phyloP scores from a whole-genome alignment of 805 yeast species.

The Saturnispora saitoi region DNA sequence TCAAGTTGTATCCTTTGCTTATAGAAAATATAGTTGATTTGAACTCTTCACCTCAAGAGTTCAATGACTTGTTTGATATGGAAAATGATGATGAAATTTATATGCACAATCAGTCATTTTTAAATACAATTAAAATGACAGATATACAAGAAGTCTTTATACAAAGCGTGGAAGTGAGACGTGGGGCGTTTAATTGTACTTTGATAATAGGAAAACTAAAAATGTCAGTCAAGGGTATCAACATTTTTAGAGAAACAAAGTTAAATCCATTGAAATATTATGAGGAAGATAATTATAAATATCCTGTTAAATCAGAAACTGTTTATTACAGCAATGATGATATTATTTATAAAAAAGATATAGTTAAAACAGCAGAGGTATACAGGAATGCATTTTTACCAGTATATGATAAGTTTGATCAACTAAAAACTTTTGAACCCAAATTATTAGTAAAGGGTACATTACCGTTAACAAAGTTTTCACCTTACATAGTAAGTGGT shows the following conservation, averaged over 20 bases:
- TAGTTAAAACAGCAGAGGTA: not conserved
- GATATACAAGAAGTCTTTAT: slow-evolving; percentile 41
- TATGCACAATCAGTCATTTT: slow-evolving; percentile 24
- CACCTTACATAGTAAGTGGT: slow-evolving; percentile 44
- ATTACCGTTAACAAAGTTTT: slow-evolving; percentile 37
- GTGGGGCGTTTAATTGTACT: slow-evolving; percentile 56
- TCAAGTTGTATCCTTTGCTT: slow-evolving; percentile 58
- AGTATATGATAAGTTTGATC: slow-evolving; percentile 29
- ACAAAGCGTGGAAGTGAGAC: slow-evolving; percentile 50
- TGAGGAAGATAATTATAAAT: slow-evolving; percentile 31
- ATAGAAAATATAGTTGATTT: slow-evolving; percentile 24
- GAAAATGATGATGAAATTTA: not conserved
- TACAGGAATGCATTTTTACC: slow-evolving; percentile 24
- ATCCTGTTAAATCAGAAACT: slow-evolving; percentile 23
- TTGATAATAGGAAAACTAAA: slow-evolving; percentile 45
- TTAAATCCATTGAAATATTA: slow-evolving; percentile 33
- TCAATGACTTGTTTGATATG: slow-evolving; percentile 8
- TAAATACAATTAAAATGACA: slow-evolving; percentile 34
- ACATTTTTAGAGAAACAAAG: slow-evolving; percentile 35
- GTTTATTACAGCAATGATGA: slow-evolving; percentile 36
- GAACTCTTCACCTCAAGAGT: slow-evolving; percentile 8
- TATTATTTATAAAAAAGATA: slow-evolving; percentile 20
- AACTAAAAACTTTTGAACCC: slow-evolving; percentile 20
- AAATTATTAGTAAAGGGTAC: slow-evolving; percentile 58
- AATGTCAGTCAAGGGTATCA: slow-evolving; percentile 65